Conservation (phyloP, 495 filamentous ascomycete species). For the Viridothelium virens region DNA sequence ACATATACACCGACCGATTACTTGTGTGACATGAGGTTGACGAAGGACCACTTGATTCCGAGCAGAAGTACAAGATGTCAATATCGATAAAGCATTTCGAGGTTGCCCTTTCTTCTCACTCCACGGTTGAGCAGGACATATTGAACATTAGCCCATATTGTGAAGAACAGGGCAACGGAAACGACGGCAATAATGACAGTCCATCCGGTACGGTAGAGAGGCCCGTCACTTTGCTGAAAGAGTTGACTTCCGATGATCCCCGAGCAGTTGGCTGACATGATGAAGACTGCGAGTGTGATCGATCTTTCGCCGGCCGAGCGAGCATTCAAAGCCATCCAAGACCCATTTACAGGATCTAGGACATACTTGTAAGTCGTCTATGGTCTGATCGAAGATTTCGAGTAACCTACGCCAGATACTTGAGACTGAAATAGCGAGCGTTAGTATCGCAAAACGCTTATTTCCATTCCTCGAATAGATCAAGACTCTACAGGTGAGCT, state of each 20-base stretch:
- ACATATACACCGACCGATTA: too few species aligned
- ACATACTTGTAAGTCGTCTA: not conserved
- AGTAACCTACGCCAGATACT: slow-evolving; percentile 14
- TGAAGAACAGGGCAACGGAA: slow-evolving; percentile 12
- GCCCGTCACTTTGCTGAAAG: slow-evolving; percentile 22
- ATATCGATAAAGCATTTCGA: not conserved
- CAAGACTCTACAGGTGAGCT: not conserved
- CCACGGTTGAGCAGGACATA: slow-evolving; percentile 16
- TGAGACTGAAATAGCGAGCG: slow-evolving; percentile 12
- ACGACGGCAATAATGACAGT: slow-evolving; percentile 11
- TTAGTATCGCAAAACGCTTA: slow-evolving; percentile 14
- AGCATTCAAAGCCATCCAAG: slow-evolving; percentile 38
- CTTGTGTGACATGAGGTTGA: too few species aligned
- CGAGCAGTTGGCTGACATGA: slow-evolving; percentile 24
- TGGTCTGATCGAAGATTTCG: not conserved
- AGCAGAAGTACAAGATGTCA: not conserved
- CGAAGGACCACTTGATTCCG: too few species aligned
- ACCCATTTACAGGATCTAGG: slow-evolving; percentile 34
- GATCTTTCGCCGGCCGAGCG: slow-evolving; percentile 33
- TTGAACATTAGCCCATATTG: slow-evolving; percentile 15
- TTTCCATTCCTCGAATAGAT: slow-evolving; percentile 12
- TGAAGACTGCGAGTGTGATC: slow-evolving; percentile 33
- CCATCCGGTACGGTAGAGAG: slow-evolving; percentile 20
- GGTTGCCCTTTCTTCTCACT: not conserved
- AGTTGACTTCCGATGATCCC: slow-evolving; percentile 24